phyloP scores from a whole-genome alignment of 306 rosid species.

The Cyclanthera cordifolia region DNA sequence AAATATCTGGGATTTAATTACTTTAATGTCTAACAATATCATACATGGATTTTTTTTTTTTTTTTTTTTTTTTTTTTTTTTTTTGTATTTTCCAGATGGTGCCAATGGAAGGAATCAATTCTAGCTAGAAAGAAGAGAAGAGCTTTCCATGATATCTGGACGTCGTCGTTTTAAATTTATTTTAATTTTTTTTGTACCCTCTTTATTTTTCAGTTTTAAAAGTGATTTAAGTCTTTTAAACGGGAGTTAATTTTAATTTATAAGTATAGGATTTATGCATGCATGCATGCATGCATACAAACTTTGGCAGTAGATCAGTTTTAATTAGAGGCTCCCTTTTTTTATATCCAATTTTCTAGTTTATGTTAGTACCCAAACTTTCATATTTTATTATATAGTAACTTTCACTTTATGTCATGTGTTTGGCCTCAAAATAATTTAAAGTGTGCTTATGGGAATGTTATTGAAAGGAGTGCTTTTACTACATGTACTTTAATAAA shows the following conservation, averaged over 20 bases:
- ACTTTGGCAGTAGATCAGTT: background rate
- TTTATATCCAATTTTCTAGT: slow-evolving; percentile 10
- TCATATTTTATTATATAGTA: background rate
- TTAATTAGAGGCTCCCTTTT: background rate
- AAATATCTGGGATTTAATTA: too few relatives aligned
- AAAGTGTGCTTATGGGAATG: background rate
- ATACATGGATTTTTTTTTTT: background rate
- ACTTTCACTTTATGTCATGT: background rate
- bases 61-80: too few relatives aligned
- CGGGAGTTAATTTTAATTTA: too few relatives aligned
- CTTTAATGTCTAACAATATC: background rate
- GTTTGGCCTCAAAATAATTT: background rate
- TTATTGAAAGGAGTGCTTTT: background rate
- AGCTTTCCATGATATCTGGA: slow-evolving; percentile 1
- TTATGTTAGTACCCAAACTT: slow-evolving; percentile 8
- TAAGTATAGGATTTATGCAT: background rate
- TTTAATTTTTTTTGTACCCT: too few relatives aligned
- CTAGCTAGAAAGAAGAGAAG: slow-evolving; percentile 10
- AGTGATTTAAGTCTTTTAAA: background rate
- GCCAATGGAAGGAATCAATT: slow-evolving; percentile 1
- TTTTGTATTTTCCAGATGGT: slow-evolving; percentile 6
- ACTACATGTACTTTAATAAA: background rate
- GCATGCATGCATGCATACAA: slow-evolving; percentile 8
- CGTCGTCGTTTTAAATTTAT: slow-evolving; percentile 3
- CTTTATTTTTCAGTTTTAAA: background rate